Percentiles rank a stretch among this genome's conserved stretches.
phyloP scores from a whole-genome alignment of 371 early-diverging fungal genomes.

The Mortierella sp. region DNA sequence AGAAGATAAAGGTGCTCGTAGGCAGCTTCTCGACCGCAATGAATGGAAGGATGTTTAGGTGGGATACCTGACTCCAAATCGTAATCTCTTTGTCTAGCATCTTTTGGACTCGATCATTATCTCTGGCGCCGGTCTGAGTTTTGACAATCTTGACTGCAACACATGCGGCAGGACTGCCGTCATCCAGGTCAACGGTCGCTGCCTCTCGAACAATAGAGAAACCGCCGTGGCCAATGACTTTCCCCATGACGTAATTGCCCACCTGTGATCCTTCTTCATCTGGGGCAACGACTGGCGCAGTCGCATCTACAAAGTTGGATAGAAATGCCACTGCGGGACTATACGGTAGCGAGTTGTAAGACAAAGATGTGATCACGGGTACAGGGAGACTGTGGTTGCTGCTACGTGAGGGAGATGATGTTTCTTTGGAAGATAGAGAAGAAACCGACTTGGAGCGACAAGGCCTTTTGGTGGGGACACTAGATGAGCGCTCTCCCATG shows the following conservation, averaged over 20 bases:
- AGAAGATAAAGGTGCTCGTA: conserved; percentile 75
- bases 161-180: conserved; percentile 38
- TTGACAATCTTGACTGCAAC: conserved; percentile 72
- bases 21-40: conserved; percentile 74
- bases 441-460: conserved; percentile 17
- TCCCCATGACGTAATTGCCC: conserved; percentile 73
- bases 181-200: conserved; percentile 38
- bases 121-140: conserved; percentile 30
- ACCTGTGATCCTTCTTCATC: conserved; percentile 76
- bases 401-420: background rate
- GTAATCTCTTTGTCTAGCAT: conserved; percentile 62
- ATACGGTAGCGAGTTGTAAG: conserved; percentile 62
- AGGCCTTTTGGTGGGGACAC: conserved; percentile 11
- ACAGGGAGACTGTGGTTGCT: conserved; percentile 1
- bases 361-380: conserved; percentile 56
- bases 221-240: conserved; percentile 79
- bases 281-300: conserved; percentile 70
- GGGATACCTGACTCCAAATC: conserved; percentile 80
- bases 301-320: conserved; percentile 63
- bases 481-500: background rate
- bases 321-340: conserved; percentile 77
- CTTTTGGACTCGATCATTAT: conserved; percentile 44
- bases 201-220: conserved; percentile 80
- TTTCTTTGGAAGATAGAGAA: background rate
- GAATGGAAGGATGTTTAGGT: conserved; percentile 76